Evolutionary conservation across 2,329 filamentous ascomycete species (phyloP), one percentile per base, ranked within the genome.

Genomic region (Colletotrichum sp.): DNA sequence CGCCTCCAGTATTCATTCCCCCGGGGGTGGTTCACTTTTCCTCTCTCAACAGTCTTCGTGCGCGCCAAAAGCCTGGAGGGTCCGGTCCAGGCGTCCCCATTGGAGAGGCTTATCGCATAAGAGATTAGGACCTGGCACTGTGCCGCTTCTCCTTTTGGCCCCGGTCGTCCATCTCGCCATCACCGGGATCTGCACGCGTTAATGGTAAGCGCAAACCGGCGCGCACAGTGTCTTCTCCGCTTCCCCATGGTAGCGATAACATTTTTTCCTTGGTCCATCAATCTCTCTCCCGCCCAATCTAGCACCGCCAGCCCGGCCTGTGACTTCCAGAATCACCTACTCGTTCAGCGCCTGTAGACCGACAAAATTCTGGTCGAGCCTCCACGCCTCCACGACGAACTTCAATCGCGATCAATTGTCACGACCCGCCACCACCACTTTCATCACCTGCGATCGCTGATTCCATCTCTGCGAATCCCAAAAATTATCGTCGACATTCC

Each of bases 401-500:
- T 57, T 78, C 77, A 78, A 78, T 78, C 72, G 77, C 72, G 69
- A 76, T 78, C 76, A 78, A 78, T 78, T 75, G 65, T 66, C 72
- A 73, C 76, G 18, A 78, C 72, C 49, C 67, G 71, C 60, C 66
- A 68, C 68, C 67, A 59, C 76, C 77, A 67, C 62, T 78, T 78
- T 52, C 77, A 78, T 78, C 77, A 60, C 49, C 39, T 60, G 52
- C 67, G 67, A 78, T 77, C 77, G 77, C 44, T 52, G 67, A 73
- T 80, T 87, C 86, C 76, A 80, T 80, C 79, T 76, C 72, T 36
- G 28, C 55, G 59, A 83, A 87, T 87, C 86, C 52, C 74, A 70
- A 76, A 70, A 79, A 76, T 81, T 72, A 68, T 67, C 76, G 44
- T 75, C 64, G 80, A 81, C 89, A 88, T 91, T 71, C 88, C 88